Base-by-base conservation (phyloP, 1,139 yeast genomes). In the Yarrowia galli region DNA sequence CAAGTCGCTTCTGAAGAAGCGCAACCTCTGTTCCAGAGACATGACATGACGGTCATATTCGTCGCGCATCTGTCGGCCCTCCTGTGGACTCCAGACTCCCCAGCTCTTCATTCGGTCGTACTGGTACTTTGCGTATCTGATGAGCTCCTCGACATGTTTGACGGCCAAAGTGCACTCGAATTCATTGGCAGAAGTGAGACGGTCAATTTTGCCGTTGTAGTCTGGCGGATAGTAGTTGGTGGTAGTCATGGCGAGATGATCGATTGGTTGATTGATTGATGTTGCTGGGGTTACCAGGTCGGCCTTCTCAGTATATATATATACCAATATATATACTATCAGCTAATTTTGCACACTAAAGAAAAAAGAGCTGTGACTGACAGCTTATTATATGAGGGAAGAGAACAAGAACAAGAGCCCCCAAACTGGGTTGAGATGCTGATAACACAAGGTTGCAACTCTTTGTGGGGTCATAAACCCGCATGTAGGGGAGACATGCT, bases 111-210 rank as follows among this genome's bases (percentile, higher is more conserved):
- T 20, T 10, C 60, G 23, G 32, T 53, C 60, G 45, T 53, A 53
- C 60, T 53, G 45, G 60, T 36, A 53, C 9, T 36, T 53, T 2
- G 60, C 60, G 45, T 53, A 53, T 8, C 60, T 18, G 4, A 53
- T 53, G 60, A 53, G 60, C 45, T 53, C 60, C 32, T 53, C 60
- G 10, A 53, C 35, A 36, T 53, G 60, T 23, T 53, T 53, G 22
- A 53, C 60, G 4, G 60, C 60, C 60, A 53, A 12, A 5, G 15
- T 22, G 60, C 60, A 36, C 28, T 53, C 60, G 10, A 53, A 53
- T 18, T 53, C 60, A 6, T 9, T 36, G 43, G 10, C 16, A 22
- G 45, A 36, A 15, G 16, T 16, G 35, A 53, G 22, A 3, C 60
- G 32, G 45, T 53, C 20, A 22, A 53, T 36, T 23, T 53, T 36